phyloP scores from a whole-genome alignment of 345 rosid genomes.

The Salix brachista region DNA sequence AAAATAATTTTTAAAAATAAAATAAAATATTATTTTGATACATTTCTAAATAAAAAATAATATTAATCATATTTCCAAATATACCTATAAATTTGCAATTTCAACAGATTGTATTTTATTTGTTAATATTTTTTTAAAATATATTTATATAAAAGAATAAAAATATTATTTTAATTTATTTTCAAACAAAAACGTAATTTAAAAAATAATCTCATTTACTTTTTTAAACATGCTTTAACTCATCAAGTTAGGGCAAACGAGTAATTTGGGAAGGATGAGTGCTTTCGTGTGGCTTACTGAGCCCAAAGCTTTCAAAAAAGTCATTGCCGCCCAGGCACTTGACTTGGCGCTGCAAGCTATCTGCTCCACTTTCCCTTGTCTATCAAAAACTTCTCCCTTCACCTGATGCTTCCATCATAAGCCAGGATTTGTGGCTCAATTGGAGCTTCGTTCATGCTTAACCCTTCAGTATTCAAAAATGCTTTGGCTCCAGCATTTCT shows the following conservation, averaged over 20 bases:
- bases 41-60: too few species aligned
- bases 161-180: too few species aligned
- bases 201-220: too few species aligned
- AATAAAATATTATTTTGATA: too few species aligned
- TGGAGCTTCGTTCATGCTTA: not conserved
- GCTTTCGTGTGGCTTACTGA: not conserved
- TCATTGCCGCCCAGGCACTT: conserved; percentile 5
- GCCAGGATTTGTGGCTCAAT: not conserved
- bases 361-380: not conserved
- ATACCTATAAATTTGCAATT: too few species aligned
- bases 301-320: not conserved
- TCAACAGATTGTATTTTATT: too few species aligned
- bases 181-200: too few species aligned
- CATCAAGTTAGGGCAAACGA: not conserved
- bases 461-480: not conserved
- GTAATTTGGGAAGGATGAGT: not conserved
- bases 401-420: not conserved
- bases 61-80: too few species aligned
- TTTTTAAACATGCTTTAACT: too few species aligned
- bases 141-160: too few species aligned
- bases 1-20: too few species aligned
- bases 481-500: not conserved
- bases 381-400: not conserved
- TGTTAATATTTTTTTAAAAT: too few species aligned
- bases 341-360: not conserved